Evolutionary conservation across 192 early-diverging fungal genomes (phyloP).

Genomic region (Podila verticillata): DNA sequence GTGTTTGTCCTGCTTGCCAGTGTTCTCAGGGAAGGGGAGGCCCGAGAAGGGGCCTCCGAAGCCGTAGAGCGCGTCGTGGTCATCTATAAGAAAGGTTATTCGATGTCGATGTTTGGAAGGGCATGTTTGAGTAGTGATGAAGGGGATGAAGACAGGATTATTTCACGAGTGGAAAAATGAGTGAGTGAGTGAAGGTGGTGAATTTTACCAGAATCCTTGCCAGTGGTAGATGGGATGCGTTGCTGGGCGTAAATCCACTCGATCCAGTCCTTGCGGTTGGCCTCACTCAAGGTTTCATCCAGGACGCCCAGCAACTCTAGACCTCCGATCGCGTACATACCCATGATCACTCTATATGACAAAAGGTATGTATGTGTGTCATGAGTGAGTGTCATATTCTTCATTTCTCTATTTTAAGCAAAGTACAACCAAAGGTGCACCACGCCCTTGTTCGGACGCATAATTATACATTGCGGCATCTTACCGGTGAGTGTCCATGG

Average conservation of each 20-base stretch:
- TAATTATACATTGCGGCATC: neutral
- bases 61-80: constrained; percentile 61
- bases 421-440: neutral
- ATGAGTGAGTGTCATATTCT: neutral
- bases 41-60: constrained; percentile 81
- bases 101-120: too few relatives aligned
- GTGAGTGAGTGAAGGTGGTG: too few relatives aligned
- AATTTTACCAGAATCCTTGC: constrained; percentile 3
- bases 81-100: constrained; percentile 10
- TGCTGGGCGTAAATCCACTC: constrained; percentile 99
- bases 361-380: neutral
- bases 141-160: neutral
- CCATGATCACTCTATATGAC: constrained; percentile 82
- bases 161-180: neutral
- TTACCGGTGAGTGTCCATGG: constrained; percentile 79
- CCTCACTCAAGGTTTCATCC: constrained; percentile 58
- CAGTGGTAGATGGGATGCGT: constrained; percentile 58
- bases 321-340: constrained; percentile 83
- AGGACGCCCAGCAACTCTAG: constrained; percentile 83
- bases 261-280: constrained; percentile 75
- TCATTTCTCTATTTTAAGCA: neutral
- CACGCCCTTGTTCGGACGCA: neutral
- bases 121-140: neutral
- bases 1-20: neutral
- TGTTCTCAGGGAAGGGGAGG: constrained; percentile 43